Evolutionary conservation across 2,329 filamentous ascomycete species (phyloP), one percentile per base, ranked within the genome.

Genomic region (Magnaporthiopsis rhizophila): DNA sequence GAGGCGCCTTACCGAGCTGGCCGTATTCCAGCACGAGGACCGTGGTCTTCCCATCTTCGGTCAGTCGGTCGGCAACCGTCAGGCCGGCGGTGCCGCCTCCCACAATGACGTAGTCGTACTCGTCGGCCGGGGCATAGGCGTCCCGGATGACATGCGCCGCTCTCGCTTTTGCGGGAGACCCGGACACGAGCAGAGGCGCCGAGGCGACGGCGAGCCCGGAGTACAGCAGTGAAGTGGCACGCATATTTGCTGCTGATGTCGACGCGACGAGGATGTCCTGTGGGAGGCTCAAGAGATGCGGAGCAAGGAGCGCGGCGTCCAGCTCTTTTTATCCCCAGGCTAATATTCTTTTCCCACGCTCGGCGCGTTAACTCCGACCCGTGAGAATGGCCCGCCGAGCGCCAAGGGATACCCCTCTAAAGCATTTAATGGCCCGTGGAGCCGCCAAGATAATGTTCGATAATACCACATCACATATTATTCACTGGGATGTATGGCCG

Each of bases 1-100:
- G 18, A 24, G 12, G 11, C 13, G 2, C 61, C 63, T 26, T 62
- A 67, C 67, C 64, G 0, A 68, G 61, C 3, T 62, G 62, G n/a
- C 69, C 69, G 53, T 67, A 68, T 61, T 70, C 69, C 56, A 71
- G 64, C 11, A 71, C 69, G 15, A 69, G 65, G 28, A 69, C 69
- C 3, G 65, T 65, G 11, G 53, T 65, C 36, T 66, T 64, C 18
- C 64, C 59, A 59, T 70, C 66, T 36, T 69, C 67, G 9, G 65
- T 69, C 11, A 69, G 68, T 6, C 69, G 69, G 38, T 69, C 68
- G 0, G 67, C 69, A 6, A 70, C 66, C 2, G 68, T 69, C 21
- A 70, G 63, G 2, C 69, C 69, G 6, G 68, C 66, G 3, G 68
- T 69, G 38, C 69, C 69, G 32, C 69, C 69, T 21, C 69, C 69